Percentiles rank a stretch among this genome's conserved stretches.
phyloP scores from a whole-genome alignment of 306 rosid genomes.

The Lathyrus oleraceus region DNA sequence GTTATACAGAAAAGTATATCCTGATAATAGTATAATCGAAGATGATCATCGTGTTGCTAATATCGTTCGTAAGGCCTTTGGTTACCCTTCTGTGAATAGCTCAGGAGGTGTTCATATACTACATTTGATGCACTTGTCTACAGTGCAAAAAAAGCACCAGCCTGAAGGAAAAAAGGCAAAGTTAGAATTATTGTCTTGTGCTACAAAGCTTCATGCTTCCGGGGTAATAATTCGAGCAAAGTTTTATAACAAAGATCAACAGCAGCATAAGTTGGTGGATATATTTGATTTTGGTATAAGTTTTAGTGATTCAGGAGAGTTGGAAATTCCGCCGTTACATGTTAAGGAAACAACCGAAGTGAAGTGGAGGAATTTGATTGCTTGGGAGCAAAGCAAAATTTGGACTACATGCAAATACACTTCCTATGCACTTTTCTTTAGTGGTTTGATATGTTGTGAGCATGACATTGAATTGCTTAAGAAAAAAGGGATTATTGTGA shows the following conservation, averaged over 20 bases:
- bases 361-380: constrained; percentile 24
- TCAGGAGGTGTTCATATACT: constrained; percentile 30
- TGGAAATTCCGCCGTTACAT: neutral
- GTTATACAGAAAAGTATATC: constrained; percentile 12
- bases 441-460: constrained; percentile 14
- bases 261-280: neutral
- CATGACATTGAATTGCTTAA: constrained; percentile 7
- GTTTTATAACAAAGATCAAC: neutral
- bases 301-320: neutral
- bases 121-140: constrained; percentile 39
- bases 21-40: neutral
- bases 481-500: neutral
- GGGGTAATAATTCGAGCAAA: constrained; percentile 17
- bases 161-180: neutral
- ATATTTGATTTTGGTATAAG: neutral
- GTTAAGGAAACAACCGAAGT: constrained; percentile 4
- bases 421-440: constrained; percentile 10
- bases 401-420: constrained; percentile 25
- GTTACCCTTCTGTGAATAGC: neutral
- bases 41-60: constrained; percentile 15
- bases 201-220: constrained; percentile 32
- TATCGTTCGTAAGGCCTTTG: constrained; percentile 17
- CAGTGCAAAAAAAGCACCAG: neutral
- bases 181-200: constrained; percentile 20
- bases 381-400: constrained; percentile 23